Conservation (phyloP, 1,284 basidiomycete species). For the Ganoderma multipileum region DNA sequence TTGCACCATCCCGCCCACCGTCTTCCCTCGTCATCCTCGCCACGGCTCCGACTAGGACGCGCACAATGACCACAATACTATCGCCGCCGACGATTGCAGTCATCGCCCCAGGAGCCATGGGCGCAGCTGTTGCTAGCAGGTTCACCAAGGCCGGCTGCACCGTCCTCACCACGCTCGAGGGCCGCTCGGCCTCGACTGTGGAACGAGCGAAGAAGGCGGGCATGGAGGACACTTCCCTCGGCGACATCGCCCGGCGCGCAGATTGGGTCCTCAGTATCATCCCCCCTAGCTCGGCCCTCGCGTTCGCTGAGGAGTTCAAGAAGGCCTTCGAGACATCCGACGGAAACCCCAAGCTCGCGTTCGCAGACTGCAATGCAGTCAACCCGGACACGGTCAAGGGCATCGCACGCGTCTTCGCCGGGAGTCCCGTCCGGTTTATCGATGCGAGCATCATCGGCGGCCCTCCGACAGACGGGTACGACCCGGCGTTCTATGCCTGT, state of each 20-base stretch:
- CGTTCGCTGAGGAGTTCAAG: slow-evolving; percentile 54
- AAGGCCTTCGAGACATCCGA: slow-evolving; percentile 32
- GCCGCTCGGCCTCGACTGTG: slow-evolving; percentile 55
- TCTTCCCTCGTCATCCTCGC: background rate
- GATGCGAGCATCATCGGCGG: slow-evolving; percentile 68
- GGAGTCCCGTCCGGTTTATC: slow-evolving; percentile 51
- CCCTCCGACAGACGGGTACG: slow-evolving; percentile 54
- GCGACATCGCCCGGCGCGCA: slow-evolving; percentile 50
- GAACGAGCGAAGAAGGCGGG: slow-evolving; percentile 58
- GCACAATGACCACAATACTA: background rate
- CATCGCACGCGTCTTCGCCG: slow-evolving; percentile 54
- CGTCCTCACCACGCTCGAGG: slow-evolving; percentile 58
- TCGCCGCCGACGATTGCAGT: slow-evolving; percentile 45
- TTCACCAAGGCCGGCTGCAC: slow-evolving; percentile 51
- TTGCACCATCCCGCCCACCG: background rate
- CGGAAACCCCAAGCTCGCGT: slow-evolving; percentile 34
- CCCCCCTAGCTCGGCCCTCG: slow-evolving; percentile 59
- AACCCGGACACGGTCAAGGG: slow-evolving; percentile 56
- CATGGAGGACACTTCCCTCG: slow-evolving; percentile 55
- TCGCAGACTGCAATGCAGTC: slow-evolving; percentile 68
- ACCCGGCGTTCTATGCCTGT: slow-evolving; percentile 64
- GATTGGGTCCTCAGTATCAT: slow-evolving; percentile 63
- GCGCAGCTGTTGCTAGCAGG: slow-evolving; percentile 50
- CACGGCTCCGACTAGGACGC: background rate
- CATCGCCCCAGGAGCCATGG: slow-evolving; percentile 53